phyloP scores from a whole-genome alignment of 192 early-diverging fungal genomes.

The Kickxella alabastrina region DNA sequence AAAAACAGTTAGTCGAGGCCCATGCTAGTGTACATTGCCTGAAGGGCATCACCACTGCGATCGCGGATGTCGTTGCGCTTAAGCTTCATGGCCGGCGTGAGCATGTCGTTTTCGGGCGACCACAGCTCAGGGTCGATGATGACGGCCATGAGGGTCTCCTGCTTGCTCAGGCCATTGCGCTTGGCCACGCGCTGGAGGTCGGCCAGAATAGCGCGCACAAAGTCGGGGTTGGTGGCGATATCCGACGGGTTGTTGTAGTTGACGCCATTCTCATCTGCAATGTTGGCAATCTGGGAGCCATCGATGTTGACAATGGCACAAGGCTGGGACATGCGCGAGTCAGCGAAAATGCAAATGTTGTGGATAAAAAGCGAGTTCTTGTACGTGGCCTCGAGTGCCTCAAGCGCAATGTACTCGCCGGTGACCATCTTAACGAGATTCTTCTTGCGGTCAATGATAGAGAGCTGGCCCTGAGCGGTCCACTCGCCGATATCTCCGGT shows the following conservation, averaged over 20 bases:
- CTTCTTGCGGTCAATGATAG: conserved; percentile 94
- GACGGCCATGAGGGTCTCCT: conserved; percentile 71
- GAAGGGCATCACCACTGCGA: conserved; percentile 52
- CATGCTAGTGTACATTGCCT: conserved; percentile 31
- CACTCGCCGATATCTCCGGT: conserved; percentile 93
- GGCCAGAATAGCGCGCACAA: conserved; percentile 24
- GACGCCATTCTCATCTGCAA: conserved; percentile 39
- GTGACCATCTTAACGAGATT: conserved; percentile 89
- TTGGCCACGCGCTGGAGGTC: conserved; percentile 58
- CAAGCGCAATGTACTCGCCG: conserved; percentile 93
- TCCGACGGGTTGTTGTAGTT: conserved; percentile 33
- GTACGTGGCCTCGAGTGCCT: conserved; percentile 92
- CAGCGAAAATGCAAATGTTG: conserved; percentile 77
- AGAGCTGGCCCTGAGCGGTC: conserved; percentile 73
- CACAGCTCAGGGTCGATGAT: conserved; percentile 73
- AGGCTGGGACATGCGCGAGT: conserved; percentile 67
- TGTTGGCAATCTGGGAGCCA: conserved; percentile 50
- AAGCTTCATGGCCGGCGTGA: conserved; percentile 91
- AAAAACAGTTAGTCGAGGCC: conserved; percentile 11
- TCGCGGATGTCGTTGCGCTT: conserved; percentile 79
- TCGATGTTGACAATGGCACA: conserved; percentile 73
- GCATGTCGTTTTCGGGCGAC: conserved; percentile 77
- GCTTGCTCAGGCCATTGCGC: conserved; percentile 62
- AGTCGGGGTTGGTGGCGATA: conserved; percentile 18
- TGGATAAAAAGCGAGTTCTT: conserved; percentile 71